phyloP scores from a whole-genome alignment of 75 land plant species.

The Selaginella tamariscina region DNA sequence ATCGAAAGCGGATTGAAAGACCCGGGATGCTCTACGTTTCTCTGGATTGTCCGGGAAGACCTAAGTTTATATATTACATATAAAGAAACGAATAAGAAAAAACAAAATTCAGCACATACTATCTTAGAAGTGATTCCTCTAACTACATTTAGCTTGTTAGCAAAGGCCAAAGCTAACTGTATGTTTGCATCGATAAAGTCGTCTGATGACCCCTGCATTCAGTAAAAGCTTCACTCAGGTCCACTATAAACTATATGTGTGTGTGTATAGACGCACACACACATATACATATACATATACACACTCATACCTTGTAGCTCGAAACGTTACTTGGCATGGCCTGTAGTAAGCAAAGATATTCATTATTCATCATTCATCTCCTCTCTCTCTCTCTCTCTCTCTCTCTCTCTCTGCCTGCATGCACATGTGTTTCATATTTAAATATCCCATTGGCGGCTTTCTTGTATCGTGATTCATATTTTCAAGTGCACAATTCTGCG shows the following conservation, averaged over 20 bases:
- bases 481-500: not conserved
- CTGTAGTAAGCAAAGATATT: conserved; percentile 22
- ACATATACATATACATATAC: no score
- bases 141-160: conserved; percentile 45
- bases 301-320: conserved; percentile 60
- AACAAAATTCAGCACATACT: conserved; percentile 36
- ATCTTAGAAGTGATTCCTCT: conserved; percentile 47
- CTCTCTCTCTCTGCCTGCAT: not conserved
- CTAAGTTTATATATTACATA: conserved; percentile 23
- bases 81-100: not conserved
- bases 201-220: conserved; percentile 82
- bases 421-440: not conserved
- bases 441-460: not conserved
- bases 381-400: not conserved
- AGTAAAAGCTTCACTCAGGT: not conserved
- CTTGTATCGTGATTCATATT: not conserved
- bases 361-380: not conserved
- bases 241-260: not conserved
- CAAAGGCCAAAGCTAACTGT: conserved; percentile 84
- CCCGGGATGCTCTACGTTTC: conserved; percentile 65
- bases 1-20: conserved; percentile 75
- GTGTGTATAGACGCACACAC: no score
- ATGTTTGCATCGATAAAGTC: conserved; percentile 97
- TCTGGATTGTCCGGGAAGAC: conserved; percentile 96
- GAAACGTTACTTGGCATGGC: conserved; percentile 74